A percentile compares a stretch with the other conserved stretches of the same genome.
These are phyloP conservation scores for Mucor racemosus DNA, from an alignment of 371 early-diverging fungal genomes.

Conservation along the genomic window DNA sequence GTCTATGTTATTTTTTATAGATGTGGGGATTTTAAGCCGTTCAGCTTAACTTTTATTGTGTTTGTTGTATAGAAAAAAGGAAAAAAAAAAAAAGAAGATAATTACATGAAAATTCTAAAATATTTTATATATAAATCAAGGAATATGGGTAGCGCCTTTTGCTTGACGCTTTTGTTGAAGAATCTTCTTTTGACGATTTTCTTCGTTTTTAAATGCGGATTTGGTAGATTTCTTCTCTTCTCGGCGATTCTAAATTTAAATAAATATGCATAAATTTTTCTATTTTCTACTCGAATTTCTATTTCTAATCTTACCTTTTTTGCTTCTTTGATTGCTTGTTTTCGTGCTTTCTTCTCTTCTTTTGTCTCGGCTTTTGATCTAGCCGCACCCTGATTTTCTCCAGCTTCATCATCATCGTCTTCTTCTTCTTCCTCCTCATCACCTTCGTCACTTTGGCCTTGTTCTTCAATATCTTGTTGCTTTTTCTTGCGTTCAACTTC, in stretches of 20 bases:
- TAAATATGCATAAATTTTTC: not conserved
- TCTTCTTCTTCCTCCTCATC: slow-evolving; percentile 55
- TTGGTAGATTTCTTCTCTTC: slow-evolving; percentile 78
- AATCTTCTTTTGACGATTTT: slow-evolving; percentile 54
- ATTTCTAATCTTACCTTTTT: slow-evolving; percentile 53
- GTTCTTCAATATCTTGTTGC: slow-evolving; percentile 22
- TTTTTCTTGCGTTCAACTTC: slow-evolving; percentile 47
- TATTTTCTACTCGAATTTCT: slow-evolving; percentile 5
- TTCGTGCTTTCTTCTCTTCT: slow-evolving; percentile 90
- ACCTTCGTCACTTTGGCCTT: slow-evolving; percentile 42
- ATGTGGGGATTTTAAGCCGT: not conserved
- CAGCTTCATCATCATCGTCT: slow-evolving; percentile 34
- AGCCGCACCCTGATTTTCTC: slow-evolving; percentile 59
- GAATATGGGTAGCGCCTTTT: slow-evolving; percentile 51
- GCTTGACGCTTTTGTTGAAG: slow-evolving; percentile 58
- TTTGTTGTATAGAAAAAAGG: not conserved
- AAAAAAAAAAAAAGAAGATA: too few relatives aligned
- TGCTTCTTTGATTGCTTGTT: slow-evolving; percentile 82
- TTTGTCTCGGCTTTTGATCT: slow-evolving; percentile 78
- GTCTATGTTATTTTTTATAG: too few relatives aligned
- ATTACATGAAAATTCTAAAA: not conserved
- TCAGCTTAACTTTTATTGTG: not conserved
- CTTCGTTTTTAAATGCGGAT: slow-evolving; percentile 73
- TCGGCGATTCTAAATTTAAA: slow-evolving; percentile 57
- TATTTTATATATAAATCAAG: slow-evolving; percentile 19